Evolutionary conservation across 2,329 filamentous ascomycete genomes (phyloP).

Genomic region (Lecanoromycetidae sp.): DNA sequence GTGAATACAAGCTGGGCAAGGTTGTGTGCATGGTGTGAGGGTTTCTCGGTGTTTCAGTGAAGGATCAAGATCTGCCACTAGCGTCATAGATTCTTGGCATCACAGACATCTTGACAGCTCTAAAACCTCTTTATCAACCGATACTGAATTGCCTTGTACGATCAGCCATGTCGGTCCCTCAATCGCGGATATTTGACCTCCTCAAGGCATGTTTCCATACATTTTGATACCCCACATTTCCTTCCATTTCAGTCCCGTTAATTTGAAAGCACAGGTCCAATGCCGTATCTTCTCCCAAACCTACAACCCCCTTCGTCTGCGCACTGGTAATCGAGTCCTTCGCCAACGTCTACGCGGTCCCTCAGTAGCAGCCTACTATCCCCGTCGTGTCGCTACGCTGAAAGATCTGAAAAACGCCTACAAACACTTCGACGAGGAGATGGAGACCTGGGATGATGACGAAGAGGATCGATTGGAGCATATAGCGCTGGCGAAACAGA

Average conservation of each 20-base stretch:
- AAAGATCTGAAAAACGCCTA: conserved; percentile 62
- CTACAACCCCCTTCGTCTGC: conserved; percentile 72
- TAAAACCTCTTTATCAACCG: too few species aligned
- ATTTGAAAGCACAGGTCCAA: conserved; percentile 51
- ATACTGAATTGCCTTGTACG: too few species aligned
- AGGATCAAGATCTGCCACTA: too few species aligned
- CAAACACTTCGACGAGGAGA: conserved; percentile 34
- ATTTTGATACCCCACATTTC: not conserved
- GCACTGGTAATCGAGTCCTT: conserved; percentile 83
- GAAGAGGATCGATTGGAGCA: conserved; percentile 71
- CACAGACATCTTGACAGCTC: too few species aligned
- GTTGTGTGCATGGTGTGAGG: too few species aligned
- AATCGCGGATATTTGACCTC: conserved; percentile 50
- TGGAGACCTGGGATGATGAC: conserved; percentile 59
- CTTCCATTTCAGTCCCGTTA: conserved; percentile 12
- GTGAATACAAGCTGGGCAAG: not conserved
- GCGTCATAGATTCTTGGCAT: too few species aligned
- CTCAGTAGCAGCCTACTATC: conserved; percentile 76
- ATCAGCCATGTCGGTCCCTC: conserved; percentile 45
- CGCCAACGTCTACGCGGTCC: conserved; percentile 81
- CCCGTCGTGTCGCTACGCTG: conserved; percentile 58
- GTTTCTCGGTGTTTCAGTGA: too few species aligned
- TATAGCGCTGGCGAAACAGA: conserved; percentile 52
- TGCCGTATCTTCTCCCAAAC: conserved; percentile 84
- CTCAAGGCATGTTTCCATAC: conserved; percentile 53